Conservation (phyloP, 768 basidiomycete species). For the Suillus discolor region DNA sequence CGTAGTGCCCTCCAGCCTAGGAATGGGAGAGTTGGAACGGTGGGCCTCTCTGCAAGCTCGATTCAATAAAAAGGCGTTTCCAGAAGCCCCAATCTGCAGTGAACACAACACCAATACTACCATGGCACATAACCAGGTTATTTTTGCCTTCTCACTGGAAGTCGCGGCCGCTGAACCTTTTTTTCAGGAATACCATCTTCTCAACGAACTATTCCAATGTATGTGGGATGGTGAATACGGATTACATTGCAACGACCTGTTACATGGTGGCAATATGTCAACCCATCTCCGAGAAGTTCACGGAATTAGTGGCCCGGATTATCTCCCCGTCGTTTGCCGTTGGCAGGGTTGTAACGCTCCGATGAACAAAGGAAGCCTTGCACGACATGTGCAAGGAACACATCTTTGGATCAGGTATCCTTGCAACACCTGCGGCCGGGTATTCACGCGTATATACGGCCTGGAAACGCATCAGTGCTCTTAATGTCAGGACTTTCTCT, state of each 20-base stretch:
- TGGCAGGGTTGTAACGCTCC: conserved; percentile 20
- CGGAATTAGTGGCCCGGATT: conserved; percentile 21
- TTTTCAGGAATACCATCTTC: background rate
- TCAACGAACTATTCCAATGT: background rate
- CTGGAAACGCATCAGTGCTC: conserved; percentile 21
- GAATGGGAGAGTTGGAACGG: background rate
- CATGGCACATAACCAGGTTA: background rate
- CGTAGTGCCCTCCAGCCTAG: background rate
- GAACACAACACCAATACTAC: background rate
- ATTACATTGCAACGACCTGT: background rate
- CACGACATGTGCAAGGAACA: conserved; percentile 25
- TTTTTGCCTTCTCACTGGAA: background rate
- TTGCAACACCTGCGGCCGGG: conserved; percentile 18
- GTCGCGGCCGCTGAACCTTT: background rate
- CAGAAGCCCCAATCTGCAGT: background rate
- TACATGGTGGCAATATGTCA: conserved; percentile 7
- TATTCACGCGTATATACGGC: conserved; percentile 23
- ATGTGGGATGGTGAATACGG: background rate
- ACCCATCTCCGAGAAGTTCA: conserved; percentile 25
- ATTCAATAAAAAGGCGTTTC: background rate
- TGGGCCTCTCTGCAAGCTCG: background rate
- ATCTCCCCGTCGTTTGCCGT: conserved; percentile 9
- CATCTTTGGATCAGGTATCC: conserved; percentile 28
- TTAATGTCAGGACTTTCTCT: background rate
- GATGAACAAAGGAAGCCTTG: conserved; percentile 30